These are phyloP conservation scores for Heliamphora exappendiculata DNA, from an alignment of 148 eudicot species.

Conservation along the genomic window DNA sequence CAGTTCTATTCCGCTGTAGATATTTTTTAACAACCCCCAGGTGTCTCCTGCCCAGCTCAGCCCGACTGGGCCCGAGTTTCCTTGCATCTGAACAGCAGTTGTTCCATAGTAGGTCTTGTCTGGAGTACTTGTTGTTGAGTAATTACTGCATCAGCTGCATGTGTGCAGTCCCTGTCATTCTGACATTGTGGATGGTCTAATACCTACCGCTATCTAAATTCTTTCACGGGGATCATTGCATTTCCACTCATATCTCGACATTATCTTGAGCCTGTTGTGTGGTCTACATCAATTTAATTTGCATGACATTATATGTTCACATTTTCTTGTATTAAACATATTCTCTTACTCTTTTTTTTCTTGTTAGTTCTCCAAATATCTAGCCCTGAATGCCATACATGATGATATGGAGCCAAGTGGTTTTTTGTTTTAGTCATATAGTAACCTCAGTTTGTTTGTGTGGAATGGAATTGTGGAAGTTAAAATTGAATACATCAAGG, in stretches of 20 bases:
- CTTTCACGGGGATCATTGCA: neutral
- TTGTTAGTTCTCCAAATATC: neutral
- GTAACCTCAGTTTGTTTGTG: neutral
- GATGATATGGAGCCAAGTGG: neutral
- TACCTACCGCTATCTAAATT: neutral
- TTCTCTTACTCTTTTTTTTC: neutral
- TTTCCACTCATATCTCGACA: neutral
- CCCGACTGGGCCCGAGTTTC: neutral
- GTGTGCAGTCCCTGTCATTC: neutral
- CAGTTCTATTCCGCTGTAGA: neutral
- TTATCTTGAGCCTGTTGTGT: neutral
- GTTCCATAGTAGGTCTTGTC: neutral
- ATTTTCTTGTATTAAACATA: neutral
- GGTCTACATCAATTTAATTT: neutral
- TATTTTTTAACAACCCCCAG: no score
- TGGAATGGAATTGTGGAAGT: neutral
- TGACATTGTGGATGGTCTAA: neutral
- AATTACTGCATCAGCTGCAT: neutral
- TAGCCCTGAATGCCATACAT: neutral
- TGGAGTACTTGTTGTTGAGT: neutral
- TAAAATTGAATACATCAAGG: neutral
- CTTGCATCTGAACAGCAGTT: neutral
- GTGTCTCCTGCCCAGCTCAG: no score
- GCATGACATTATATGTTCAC: neutral
- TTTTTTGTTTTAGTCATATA: neutral